Evolutionary conservation across 2,329 filamentous ascomycete genomes (phyloP).

Genomic region (Zymoseptoria crescenta): DNA sequence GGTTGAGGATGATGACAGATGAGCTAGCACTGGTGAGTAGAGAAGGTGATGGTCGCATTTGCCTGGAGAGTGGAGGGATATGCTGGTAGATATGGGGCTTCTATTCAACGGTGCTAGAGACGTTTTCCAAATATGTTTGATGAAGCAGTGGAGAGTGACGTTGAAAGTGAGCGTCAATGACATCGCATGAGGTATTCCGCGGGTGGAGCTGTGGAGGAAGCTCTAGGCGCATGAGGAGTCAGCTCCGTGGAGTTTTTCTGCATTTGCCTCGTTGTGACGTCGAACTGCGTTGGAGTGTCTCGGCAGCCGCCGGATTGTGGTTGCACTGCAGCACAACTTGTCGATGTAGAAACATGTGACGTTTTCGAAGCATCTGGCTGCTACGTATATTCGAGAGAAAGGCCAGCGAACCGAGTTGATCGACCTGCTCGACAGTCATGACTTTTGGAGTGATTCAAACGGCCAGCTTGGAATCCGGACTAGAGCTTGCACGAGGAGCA

Average conservation of each 20-base stretch:
- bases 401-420: too few relatives aligned
- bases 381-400: too few relatives aligned
- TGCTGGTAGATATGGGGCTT: background rate
- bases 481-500: too few relatives aligned
- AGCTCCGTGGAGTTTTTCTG: background rate
- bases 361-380: too few relatives aligned
- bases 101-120: background rate
- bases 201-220: background rate
- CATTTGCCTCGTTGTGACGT: background rate
- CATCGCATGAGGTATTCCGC: background rate
- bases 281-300: background rate
- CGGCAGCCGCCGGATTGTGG: background rate
- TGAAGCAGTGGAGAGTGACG: background rate
- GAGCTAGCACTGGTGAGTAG: background rate
- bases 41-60: background rate
- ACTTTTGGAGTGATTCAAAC: too few relatives aligned
- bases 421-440: too few relatives aligned
- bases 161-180: background rate
- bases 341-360: too few relatives aligned
- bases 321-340: too few relatives aligned
- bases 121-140: background rate
- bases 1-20: background rate
- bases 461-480: too few relatives aligned
- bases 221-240: background rate
- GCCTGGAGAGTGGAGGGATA: background rate